phyloP scores from a whole-genome alignment of 148 eudicot species.

The Rhododendron ferrugineum region DNA sequence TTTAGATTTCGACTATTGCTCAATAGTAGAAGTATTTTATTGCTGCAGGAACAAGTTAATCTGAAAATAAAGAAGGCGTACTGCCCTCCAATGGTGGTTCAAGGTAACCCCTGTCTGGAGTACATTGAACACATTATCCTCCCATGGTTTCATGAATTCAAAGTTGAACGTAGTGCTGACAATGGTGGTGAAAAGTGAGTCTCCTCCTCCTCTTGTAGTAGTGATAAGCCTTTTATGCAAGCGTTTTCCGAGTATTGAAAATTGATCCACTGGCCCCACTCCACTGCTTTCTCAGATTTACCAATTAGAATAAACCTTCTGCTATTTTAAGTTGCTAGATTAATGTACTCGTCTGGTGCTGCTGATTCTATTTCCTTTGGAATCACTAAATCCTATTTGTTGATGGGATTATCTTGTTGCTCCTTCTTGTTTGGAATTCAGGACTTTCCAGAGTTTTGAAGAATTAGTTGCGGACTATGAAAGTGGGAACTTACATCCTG shows the following conservation, averaged over 20 bases:
- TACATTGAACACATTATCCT: slow-evolving; percentile 65
- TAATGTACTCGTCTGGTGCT: not conserved
- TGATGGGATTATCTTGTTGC: slow-evolving; percentile 1
- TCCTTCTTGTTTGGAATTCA: slow-evolving; percentile 14
- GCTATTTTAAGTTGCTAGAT: not conserved
- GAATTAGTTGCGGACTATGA: slow-evolving; percentile 63
- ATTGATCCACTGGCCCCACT: not conserved
- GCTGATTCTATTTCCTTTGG: not conserved
- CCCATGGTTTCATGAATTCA: slow-evolving; percentile 77
- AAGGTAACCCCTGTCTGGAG: slow-evolving; percentile 80
- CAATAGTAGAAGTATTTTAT: not conserved
- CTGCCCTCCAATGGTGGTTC: slow-evolving; percentile 64
- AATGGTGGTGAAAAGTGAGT: slow-evolving; percentile 86
- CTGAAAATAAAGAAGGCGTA: slow-evolving; percentile 78
- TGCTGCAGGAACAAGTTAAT: slow-evolving; percentile 60
- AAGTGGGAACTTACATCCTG: slow-evolving; percentile 63
- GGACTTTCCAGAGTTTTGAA: slow-evolving; percentile 53
- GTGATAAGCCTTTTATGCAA: too few relatives aligned
- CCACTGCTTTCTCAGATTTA: not conserved
- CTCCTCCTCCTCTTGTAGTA: not conserved
- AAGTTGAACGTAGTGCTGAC: slow-evolving; percentile 52
- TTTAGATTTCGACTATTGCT: not conserved
- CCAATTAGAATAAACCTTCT: not conserved
- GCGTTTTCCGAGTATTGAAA: not conserved
- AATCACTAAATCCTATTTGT: not conserved